Conservation (phyloP, 1,284 basidiomycete genomes). For the Agaricales sp. region DNA sequence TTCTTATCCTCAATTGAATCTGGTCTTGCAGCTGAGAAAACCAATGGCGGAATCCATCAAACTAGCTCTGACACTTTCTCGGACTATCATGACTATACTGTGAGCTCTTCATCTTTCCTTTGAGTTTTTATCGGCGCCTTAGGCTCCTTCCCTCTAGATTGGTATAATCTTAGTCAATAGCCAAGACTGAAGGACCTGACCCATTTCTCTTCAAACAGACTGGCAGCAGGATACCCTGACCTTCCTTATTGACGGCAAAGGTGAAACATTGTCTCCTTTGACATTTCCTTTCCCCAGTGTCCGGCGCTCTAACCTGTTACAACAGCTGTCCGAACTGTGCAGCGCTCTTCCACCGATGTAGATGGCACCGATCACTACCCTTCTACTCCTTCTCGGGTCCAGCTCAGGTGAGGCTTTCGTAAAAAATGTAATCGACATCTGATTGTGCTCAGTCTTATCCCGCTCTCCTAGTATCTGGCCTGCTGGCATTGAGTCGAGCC, state of each 20-base stretch:
- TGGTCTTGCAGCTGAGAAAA: conserved; percentile 20
- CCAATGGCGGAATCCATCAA: conserved; percentile 33
- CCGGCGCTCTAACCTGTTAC: too few relatives aligned
- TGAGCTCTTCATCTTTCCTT: conserved; percentile 22
- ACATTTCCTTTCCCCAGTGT: too few relatives aligned
- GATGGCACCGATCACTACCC: conserved; percentile 53
- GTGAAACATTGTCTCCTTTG: not conserved
- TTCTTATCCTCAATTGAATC: not conserved
- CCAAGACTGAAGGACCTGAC: too few relatives aligned
- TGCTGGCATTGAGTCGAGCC: conserved; percentile 49
- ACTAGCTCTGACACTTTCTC: conserved; percentile 49
- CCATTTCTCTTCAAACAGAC: too few relatives aligned
- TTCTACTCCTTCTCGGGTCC: conserved; percentile 66
- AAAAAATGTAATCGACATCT: not conserved
- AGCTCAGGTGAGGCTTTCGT: conserved; percentile 59
- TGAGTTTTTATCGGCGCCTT: not conserved
- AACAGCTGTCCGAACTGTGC: conserved; percentile 56
- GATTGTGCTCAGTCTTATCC: conserved; percentile 3
- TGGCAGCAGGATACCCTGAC: conserved; percentile 63
- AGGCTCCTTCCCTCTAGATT: too few relatives aligned
- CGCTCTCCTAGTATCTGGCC: conserved; percentile 56
- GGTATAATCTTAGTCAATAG: too few relatives aligned
- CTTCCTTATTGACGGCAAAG: conserved; percentile 60
- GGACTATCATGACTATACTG: conserved; percentile 72
- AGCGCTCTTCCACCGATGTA: conserved; percentile 46